Percentiles rank a stretch among this genome's conserved stretches.
These are phyloP conservation scores for Puccinia hordei DNA, from an alignment of 1,284 basidiomycete species.

Conservation along the genomic window DNA sequence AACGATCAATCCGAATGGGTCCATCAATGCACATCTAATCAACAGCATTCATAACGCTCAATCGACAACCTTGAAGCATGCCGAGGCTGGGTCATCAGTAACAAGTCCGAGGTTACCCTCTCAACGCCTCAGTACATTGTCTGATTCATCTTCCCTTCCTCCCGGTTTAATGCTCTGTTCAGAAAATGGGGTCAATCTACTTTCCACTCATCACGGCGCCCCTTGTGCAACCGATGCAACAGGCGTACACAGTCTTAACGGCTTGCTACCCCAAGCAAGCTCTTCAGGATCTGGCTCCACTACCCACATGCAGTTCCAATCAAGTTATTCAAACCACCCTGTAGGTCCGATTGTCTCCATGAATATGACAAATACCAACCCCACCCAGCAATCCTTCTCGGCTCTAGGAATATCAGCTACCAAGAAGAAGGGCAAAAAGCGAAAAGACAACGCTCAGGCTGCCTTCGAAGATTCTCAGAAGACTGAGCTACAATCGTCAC, in stretches of 20 bases:
- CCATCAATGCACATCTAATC: constrained; percentile 54
- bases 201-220: constrained; percentile 5
- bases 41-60: constrained; percentile 54
- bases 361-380: neutral
- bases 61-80: constrained; percentile 12
- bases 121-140: constrained; percentile 51
- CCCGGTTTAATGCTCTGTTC: constrained; percentile 38
- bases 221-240: constrained; percentile 6
- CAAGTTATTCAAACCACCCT: neutral
- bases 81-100: neutral
- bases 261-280: constrained; percentile 1
- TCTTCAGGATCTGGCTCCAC: constrained; percentile 9
- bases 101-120: constrained; percentile 22
- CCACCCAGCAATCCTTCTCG: neutral
- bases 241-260: neutral
- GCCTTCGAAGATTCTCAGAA: neutral
- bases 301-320: neutral
- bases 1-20: constrained; percentile 15
- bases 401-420: neutral
- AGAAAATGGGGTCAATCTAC: neutral
- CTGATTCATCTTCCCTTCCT: constrained; percentile 58
- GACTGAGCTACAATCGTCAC: constrained; percentile 11
- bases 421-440: constrained; percentile 43
- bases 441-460: constrained; percentile 13
- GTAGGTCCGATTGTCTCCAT: neutral